phyloP scores from a whole-genome alignment of 2,329 filamentous ascomycete genomes.

The Trichoderma sp. region DNA sequence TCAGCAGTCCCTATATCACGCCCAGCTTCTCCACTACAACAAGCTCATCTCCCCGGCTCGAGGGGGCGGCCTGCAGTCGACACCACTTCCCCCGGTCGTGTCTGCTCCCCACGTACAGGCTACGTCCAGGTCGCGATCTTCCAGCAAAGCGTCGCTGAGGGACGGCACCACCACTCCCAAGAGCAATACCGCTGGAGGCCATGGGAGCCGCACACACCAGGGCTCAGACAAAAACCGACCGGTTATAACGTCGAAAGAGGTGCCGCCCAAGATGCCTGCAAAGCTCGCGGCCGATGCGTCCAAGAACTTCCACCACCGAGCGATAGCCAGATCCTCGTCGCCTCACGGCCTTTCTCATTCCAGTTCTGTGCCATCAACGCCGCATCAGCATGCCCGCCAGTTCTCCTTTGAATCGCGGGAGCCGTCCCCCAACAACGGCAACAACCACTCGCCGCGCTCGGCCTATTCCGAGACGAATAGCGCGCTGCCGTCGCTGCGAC shows the following conservation, averaged over 20 bases:
- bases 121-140: slow-evolving; percentile 60
- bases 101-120: slow-evolving; percentile 61
- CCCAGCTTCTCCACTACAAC: slow-evolving; percentile 68
- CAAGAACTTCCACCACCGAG: slow-evolving; percentile 40
- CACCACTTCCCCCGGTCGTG: slow-evolving; percentile 59
- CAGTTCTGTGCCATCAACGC: slow-evolving; percentile 90
- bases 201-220: slow-evolving; percentile 67
- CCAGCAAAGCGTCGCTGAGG: slow-evolving; percentile 63
- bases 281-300: slow-evolving; percentile 45
- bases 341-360: slow-evolving; percentile 60
- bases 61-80: slow-evolving; percentile 58
- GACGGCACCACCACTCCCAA: slow-evolving; percentile 51
- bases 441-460: slow-evolving; percentile 84
- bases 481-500: slow-evolving; percentile 68
- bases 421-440: slow-evolving; percentile 77
- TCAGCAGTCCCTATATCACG: slow-evolving; percentile 63
- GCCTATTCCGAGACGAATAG: slow-evolving; percentile 88
- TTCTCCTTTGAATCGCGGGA: slow-evolving; percentile 77
- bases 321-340: slow-evolving; percentile 37
- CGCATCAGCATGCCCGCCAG: slow-evolving; percentile 83
- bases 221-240: slow-evolving; percentile 63
- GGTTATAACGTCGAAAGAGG: slow-evolving; percentile 64
- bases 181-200: slow-evolving; percentile 57
- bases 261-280: slow-evolving; percentile 54
- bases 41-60: slow-evolving; percentile 63